Percentiles rank a stretch among this genome's conserved stretches.
Evolutionary conservation across 208 protist species (phyloP).

Genomic region (Herpetomonas muscarum): DNA sequence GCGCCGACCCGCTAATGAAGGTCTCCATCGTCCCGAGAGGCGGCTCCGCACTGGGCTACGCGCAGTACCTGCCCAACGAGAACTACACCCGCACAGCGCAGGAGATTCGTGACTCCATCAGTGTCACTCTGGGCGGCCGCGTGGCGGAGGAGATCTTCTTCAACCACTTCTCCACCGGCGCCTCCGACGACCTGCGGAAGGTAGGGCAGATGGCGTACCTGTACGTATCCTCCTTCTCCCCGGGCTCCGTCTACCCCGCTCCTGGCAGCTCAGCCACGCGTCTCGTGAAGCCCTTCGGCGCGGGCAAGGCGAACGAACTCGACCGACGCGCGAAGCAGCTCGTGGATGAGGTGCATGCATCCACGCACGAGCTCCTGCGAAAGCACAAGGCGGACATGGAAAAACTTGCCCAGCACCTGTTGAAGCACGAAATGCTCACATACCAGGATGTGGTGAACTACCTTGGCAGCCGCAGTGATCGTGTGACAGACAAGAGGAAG

Average conservation of each 20-base stretch:
- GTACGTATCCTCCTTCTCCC: slow-evolving; percentile 77
- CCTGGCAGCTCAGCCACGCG: slow-evolving; percentile 51
- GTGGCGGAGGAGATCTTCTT: slow-evolving; percentile 94
- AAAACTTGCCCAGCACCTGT: slow-evolving; percentile 81
- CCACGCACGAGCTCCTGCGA: slow-evolving; percentile 58
- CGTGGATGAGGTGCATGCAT: slow-evolving; percentile 76
- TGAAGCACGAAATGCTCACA: slow-evolving; percentile 80
- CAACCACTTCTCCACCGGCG: slow-evolving; percentile 90
- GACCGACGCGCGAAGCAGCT: slow-evolving; percentile 86
- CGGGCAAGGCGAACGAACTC: slow-evolving; percentile 71
- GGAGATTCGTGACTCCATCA: slow-evolving; percentile 94
- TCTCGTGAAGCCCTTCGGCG: slow-evolving; percentile 88
- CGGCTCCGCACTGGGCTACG: slow-evolving; percentile 94
- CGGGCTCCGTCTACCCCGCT: slow-evolving; percentile 65
- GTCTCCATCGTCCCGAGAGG: slow-evolving; percentile 97
- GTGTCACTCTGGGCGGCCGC: slow-evolving; percentile 92
- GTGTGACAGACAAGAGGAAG: slow-evolving; percentile 47
- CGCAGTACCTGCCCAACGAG: slow-evolving; percentile 97
- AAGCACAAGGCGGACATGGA: slow-evolving; percentile 79
- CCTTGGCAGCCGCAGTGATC: slow-evolving; percentile 48
- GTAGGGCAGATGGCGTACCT: slow-evolving; percentile 93
- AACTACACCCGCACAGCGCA: slow-evolving; percentile 86
- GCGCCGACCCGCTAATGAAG: slow-evolving; percentile 97
- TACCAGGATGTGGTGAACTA: slow-evolving; percentile 73
- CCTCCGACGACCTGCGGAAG: slow-evolving; percentile 95